phyloP scores from a whole-genome alignment of 1,284 basidiomycete genomes.

The Moesziomyces sp. region DNA sequence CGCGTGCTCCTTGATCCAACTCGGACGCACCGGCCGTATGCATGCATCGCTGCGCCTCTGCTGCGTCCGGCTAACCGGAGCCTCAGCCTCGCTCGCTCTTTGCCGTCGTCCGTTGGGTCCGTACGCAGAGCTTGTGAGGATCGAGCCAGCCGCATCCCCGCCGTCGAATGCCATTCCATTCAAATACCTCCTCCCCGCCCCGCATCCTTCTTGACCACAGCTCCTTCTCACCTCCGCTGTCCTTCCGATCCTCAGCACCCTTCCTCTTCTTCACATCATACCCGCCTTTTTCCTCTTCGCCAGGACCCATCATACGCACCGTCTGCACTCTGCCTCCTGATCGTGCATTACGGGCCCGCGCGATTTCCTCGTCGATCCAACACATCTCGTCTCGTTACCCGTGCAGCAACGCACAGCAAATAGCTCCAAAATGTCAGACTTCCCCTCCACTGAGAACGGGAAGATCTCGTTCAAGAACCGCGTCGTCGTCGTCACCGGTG shows the following conservation, averaged over 20 bases:
- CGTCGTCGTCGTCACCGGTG: conserved; percentile 93
- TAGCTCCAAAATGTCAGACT: conserved; percentile 57
- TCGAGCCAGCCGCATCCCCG: neutral
- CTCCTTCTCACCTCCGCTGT: neutral
- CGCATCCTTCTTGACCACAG: no score
- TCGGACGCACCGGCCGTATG: neutral
- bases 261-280: neutral
- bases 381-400: neutral
- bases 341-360: no score
- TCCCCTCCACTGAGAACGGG: conserved; percentile 63
- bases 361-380: no score
- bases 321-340: neutral
- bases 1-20: no score
- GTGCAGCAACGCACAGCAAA: conserved; percentile 21
- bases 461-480: conserved; percentile 81
- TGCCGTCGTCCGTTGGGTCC: conserved; percentile 2
- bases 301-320: neutral
- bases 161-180: neutral
- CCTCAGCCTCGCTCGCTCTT: neutral
- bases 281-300: neutral
- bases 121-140: neutral
- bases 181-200: neutral
- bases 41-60: neutral
- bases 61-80: conserved; percentile 19
- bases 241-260: neutral